Base-by-base conservation (phyloP, 2,329 filamentous ascomycete genomes). In the Berkeleyomyces rouxiae region DNA sequence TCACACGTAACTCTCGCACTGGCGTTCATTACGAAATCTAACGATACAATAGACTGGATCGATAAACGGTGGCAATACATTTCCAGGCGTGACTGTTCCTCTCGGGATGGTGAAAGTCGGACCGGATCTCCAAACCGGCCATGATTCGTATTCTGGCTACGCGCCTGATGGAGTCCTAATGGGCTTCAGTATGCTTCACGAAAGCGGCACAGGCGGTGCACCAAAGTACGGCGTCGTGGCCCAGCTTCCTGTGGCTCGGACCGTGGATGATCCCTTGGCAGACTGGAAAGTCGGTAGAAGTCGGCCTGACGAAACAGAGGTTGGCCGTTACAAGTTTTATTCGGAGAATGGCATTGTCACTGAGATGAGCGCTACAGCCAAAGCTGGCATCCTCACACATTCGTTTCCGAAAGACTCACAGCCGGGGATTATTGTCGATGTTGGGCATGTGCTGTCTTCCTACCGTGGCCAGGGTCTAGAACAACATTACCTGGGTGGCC, bases 221-320 rank as follows among this genome's bases (percentile, higher is more conserved):
- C 83, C 85, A 0, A 87, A 87, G 70, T 88, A 87, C 65, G 85
- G 85, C 3, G 82, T 85, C 1, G 79, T 84, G 40, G 75, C 80
- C 1, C 82, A 84, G 70, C 75, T 84, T 70, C 82, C 81, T 0
- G 70, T 81, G 0, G 67, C 78, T 0, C 80, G 80, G 0, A 69
- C 69, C 13, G 70, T 83, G 49, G 67, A 67, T 6, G 78, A 86
- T 63, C 82, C 83, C 1, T 71, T 86, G 33, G 75, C 72, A 3
- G 77, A 81, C 65, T 74, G 81, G 42, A 80, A 78, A n/a, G 75
- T 83, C 33, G 77, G 76, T 0, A 78, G 84, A 71, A 76, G 76
- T 65, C 67, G 70, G 67, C 67, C 77, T 33, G 77, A 85, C 65
- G 66, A 75, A 62, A 78, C 79, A 1, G 76, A 78, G 43, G 78